A percentile compares a stretch with the other conserved stretches of the same genome.
These are phyloP conservation scores for peach (Prunus persica) DNA, from an alignment of 306 rosid species.

Conservation along the genomic window Prunus_persica_NCBIv2 NC_034009.1:36379001-36379500, in stretches of 20 bases:
- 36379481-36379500: not conserved
- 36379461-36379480: too few species aligned
- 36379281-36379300: conserved; percentile 79
- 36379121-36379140: not conserved
- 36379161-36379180: conserved; percentile 93
- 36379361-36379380: not conserved
- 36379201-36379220: conserved; percentile 98
- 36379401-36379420: not conserved
- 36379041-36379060: not conserved
- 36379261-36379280: conserved; percentile 93
- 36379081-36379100: not conserved
- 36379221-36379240: conserved; percentile 98
- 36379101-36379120: not conserved
- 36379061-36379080: not conserved
- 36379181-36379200: conserved; percentile 97
- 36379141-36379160: not conserved
- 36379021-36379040: not conserved
- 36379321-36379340: conserved; percentile 10
- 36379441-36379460: not conserved
- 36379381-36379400: not conserved
- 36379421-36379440: conserved; percentile 3
- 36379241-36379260: conserved; percentile 93
- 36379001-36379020: not conserved
- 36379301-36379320: conserved; percentile 92
- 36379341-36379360: not conserved